Percentiles rank a stretch among this genome's conserved stretches.
phyloP scores from a whole-genome alignment of 768 basidiomycete genomes.

The Mycena belliarum region DNA sequence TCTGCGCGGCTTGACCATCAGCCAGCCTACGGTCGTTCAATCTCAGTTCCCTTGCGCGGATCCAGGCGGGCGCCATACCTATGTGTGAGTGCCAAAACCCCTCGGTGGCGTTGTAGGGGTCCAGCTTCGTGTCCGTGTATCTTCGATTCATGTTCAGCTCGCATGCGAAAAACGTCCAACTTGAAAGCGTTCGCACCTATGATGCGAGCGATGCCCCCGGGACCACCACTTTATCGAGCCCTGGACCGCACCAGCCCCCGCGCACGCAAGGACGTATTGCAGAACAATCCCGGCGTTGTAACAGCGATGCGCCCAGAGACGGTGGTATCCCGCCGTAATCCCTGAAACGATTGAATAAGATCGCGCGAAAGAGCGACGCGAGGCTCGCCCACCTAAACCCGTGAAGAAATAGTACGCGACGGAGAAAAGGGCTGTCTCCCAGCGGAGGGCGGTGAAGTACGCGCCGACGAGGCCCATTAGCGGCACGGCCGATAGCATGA shows the following conservation, averaged over 20 bases:
- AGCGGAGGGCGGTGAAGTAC: constrained; percentile 60
- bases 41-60: neutral
- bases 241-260: constrained; percentile 90
- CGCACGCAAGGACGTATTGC: constrained; percentile 79
- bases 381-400: constrained; percentile 73
- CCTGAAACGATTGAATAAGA: constrained; percentile 36
- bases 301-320: constrained; percentile 93
- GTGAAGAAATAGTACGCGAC: constrained; percentile 42
- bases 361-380: constrained; percentile 44
- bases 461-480: constrained; percentile 73
- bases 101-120: constrained; percentile 90
- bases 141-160: neutral
- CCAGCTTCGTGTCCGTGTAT: constrained; percentile 91
- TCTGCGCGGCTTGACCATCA: constrained; percentile 86
- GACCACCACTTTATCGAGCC: constrained; percentile 99
- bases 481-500: constrained; percentile 75
- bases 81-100: constrained; percentile 86
- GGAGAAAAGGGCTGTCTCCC: constrained; percentile 68
- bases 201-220: constrained; percentile 94
- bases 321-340: constrained; percentile 93
- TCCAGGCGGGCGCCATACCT: constrained; percentile 24
- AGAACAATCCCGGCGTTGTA: constrained; percentile 88
- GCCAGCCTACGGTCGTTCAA: constrained; percentile 54
- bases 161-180: neutral
- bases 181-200: constrained; percentile 56